Conservation (phyloP, 1,284 basidiomycete species). For the Leccinum variabile region DNA sequence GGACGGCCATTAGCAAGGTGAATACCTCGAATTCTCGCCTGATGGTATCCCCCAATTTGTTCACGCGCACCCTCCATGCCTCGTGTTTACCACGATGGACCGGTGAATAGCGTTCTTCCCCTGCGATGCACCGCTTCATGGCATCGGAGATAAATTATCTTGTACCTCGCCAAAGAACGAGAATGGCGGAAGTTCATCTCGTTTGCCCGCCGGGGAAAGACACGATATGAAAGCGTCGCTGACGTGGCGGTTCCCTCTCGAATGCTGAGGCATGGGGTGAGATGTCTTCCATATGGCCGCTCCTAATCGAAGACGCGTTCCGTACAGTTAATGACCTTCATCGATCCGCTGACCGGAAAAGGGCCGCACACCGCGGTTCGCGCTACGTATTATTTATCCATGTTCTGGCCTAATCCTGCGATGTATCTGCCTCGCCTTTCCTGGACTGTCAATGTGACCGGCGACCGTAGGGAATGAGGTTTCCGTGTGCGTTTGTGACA, state of each 20-base stretch:
- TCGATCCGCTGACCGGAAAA: slow-evolving; percentile 12
- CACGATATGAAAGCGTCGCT: slow-evolving; percentile 9
- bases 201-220: slow-evolving; percentile 22
- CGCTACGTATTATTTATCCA: slow-evolving; percentile 28
- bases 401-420: slow-evolving; percentile 23
- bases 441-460: slow-evolving; percentile 35
- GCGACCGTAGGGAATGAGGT: slow-evolving; percentile 42
- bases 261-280: slow-evolving; percentile 3
- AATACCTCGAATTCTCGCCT: slow-evolving; percentile 17
- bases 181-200: slow-evolving; percentile 21
- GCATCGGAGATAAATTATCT: slow-evolving; percentile 35
- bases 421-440: slow-evolving; percentile 42
- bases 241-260: slow-evolving; percentile 2
- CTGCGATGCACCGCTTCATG: slow-evolving; percentile 33
- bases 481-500: slow-evolving; percentile 39
- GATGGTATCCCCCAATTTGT: slow-evolving; percentile 17
- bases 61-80: slow-evolving; percentile 23
- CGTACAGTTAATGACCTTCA: slow-evolving; percentile 18
- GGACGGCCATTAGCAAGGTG: slow-evolving; percentile 15
- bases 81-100: slow-evolving; percentile 36
- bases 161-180: slow-evolving; percentile 18
- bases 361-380: slow-evolving; percentile 14
- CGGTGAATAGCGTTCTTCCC: slow-evolving; percentile 22
- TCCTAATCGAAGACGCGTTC: slow-evolving; percentile 9
- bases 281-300: slow-evolving; percentile 2